Evolutionary conservation across 208 protist species (phyloP), one percentile per base, ranked within the genome.

Genomic region (Endotrypanum monterogeii): DNA sequence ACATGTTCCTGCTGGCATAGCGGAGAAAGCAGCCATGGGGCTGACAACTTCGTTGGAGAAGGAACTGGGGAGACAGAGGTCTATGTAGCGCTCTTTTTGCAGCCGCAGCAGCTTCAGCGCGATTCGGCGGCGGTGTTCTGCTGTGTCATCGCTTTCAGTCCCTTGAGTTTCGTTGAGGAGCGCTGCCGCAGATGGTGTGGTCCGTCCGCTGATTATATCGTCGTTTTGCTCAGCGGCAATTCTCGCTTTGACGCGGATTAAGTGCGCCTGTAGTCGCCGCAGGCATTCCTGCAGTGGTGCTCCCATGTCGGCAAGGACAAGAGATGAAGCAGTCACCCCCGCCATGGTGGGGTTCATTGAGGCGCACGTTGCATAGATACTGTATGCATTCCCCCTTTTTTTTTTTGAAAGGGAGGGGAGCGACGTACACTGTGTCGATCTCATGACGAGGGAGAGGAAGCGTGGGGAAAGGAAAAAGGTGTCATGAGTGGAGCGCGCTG

Each of bases 21-120:
- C 0, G 23, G 44, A 9, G 14, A 25, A 28, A 23, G 32, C 35
- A 56, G 46, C n/a, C 16, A 46, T 46, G 18, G 44, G 11, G 28
- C 61, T 54, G 2, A n/a, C 46, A 30, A 69, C 60, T 12, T 79
- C 67, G 37, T 56, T 39, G 48, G 58, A 20, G 0, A 62, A 58
- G 4, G 46, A 18, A 54, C 51, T 62, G 0, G 74, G 57, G 20
- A 25, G 5, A 30, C 74, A 66, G 39, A 79, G 60, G 39, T 68
- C 51, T 0, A 63, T 44, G 51, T 73, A 51, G 18, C 68, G 60
- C 39, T 67, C 50, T 25, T 67, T 69, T 16, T 58, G 63, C 35
- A 79, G 74, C 54, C 67, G 66, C 1, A 54, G 67, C 39, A 79
- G 74, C 74, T 69, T 79, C 60, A 57, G 74, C 35, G 74, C 67